Evolutionary conservation across 2,329 filamentous ascomycete species (phyloP).

Genomic region (Botrytis fabae): DNA sequence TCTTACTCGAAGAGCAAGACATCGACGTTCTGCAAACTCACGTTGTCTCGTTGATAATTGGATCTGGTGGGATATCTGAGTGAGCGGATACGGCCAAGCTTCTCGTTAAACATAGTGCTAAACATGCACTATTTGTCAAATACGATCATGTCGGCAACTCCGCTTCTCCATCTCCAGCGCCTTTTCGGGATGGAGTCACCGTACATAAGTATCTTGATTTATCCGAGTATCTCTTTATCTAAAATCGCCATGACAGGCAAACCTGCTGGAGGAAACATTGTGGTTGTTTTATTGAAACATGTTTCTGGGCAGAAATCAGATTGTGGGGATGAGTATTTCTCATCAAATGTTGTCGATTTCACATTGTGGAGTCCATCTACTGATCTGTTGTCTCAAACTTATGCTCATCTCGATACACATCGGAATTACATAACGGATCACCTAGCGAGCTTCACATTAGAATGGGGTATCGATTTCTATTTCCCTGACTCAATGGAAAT

Average conservation of each 20-base stretch:
- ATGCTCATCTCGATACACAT: slow-evolving; percentile 36
- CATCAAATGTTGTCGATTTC: slow-evolving; percentile 40
- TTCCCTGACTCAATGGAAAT: slow-evolving; percentile 32
- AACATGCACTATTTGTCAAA: slow-evolving; percentile 46
- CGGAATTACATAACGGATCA: slow-evolving; percentile 44
- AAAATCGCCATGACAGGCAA: slow-evolving; percentile 50
- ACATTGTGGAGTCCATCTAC: slow-evolving; percentile 48
- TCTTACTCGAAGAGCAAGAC: neutral
- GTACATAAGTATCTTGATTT: slow-evolving; percentile 47
- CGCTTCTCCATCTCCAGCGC: slow-evolving; percentile 49
- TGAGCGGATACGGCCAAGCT: slow-evolving; percentile 40
- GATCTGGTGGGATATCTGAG: slow-evolving; percentile 44
- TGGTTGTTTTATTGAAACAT: slow-evolving; percentile 49
- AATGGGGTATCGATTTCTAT: slow-evolving; percentile 47
- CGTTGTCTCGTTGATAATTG: slow-evolving; percentile 49
- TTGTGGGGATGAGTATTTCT: neutral
- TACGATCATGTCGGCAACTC: slow-evolving; percentile 50
- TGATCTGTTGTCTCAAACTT: slow-evolving; percentile 37
- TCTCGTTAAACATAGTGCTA: slow-evolving; percentile 43
- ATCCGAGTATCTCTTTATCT: slow-evolving; percentile 42
- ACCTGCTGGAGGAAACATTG: slow-evolving; percentile 50
- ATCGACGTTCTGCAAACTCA: slow-evolving; percentile 49
- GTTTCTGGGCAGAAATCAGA: slow-evolving; percentile 40
- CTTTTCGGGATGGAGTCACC: slow-evolving; percentile 50
- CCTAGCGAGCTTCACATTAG: slow-evolving; percentile 41